Evolutionary conservation across 306 rosid species (phyloP).

Genomic region (Sicyos baderoa): DNA sequence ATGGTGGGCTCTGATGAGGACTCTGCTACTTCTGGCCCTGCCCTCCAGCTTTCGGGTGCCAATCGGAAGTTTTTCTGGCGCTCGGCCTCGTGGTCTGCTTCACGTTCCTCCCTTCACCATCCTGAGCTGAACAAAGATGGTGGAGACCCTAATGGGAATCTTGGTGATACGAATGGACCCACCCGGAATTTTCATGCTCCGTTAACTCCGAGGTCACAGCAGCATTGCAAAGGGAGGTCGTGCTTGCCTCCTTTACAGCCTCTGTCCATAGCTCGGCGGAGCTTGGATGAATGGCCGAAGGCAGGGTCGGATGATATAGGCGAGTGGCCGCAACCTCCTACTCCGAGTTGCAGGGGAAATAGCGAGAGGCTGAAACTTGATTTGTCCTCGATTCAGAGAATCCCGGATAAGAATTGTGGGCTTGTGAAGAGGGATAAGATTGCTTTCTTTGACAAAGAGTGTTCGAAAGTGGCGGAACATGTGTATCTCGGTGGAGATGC

Average conservation of each 20-base stretch:
- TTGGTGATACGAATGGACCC: slow-evolving; percentile 30
- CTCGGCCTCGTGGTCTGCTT: slow-evolving; percentile 83
- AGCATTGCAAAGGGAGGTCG: slow-evolving; percentile 70
- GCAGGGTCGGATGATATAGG: slow-evolving; percentile 92
- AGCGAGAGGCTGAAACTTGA: slow-evolving; percentile 95
- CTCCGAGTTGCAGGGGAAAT: slow-evolving; percentile 68
- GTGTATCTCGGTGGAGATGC: slow-evolving; percentile 97
- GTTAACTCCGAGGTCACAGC: slow-evolving; percentile 87
- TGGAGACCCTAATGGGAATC: slow-evolving; percentile 43
- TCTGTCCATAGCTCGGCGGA: slow-evolving; percentile 74
- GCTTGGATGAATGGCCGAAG: slow-evolving; percentile 97
- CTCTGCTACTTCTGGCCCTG: slow-evolving; percentile 34
- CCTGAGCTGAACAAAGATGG: slow-evolving; percentile 38
- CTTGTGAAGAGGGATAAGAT: slow-evolving; percentile 94
- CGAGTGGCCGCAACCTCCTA: slow-evolving; percentile 94
- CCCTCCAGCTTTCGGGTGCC: slow-evolving; percentile 40
- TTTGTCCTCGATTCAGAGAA: slow-evolving; percentile 76
- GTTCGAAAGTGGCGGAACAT: slow-evolving; percentile 91
- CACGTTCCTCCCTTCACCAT: slow-evolving; percentile 45
- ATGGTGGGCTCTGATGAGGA: slow-evolving; percentile 83
- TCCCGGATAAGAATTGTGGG: slow-evolving; percentile 68
- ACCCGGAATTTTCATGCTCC: slow-evolving; percentile 62
- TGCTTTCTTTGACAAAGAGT: slow-evolving; percentile 93
- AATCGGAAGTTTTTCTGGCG: slow-evolving; percentile 73
- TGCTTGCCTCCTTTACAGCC: slow-evolving; percentile 88